Evolutionary conservation across 2,329 filamentous ascomycete genomes (phyloP).

Genomic region (Chalara sp.): DNA sequence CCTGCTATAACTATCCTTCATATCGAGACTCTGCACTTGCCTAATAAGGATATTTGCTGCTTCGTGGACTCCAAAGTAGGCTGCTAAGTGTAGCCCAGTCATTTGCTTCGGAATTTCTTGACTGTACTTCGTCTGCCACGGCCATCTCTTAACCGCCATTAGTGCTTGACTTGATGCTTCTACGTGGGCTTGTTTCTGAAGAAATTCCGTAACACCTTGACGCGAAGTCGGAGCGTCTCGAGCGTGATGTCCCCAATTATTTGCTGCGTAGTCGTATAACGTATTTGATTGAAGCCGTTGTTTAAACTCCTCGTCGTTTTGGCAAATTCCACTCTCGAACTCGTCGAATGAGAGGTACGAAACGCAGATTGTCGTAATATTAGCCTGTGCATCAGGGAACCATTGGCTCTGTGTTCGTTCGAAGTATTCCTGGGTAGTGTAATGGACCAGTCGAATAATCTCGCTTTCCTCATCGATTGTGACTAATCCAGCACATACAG

Average conservation of each 20-base stretch:
- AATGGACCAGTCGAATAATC: slow-evolving; percentile 22
- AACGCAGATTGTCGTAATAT: slow-evolving; percentile 17
- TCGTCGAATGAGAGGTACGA: slow-evolving; percentile 23
- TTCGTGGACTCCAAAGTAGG: too few relatives aligned
- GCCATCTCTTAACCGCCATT: not conserved
- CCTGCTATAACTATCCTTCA: too few relatives aligned
- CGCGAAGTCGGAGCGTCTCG: too few relatives aligned
- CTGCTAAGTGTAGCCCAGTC: too few relatives aligned
- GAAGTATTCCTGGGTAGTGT: slow-evolving; percentile 25
- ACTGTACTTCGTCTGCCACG: too few relatives aligned
- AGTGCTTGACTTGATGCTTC: too few relatives aligned
- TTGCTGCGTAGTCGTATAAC: not conserved
- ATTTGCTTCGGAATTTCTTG: too few relatives aligned
- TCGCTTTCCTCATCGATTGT: slow-evolving; percentile 18
- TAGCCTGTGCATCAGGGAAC: slow-evolving; percentile 12
- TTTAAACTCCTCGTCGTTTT: slow-evolving; percentile 14
- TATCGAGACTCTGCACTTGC: too few relatives aligned
- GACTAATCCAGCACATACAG: slow-evolving; percentile 19
- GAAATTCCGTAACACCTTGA: slow-evolving; percentile 4
- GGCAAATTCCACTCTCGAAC: slow-evolving; percentile 18
- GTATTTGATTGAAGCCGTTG: slow-evolving; percentile 1
- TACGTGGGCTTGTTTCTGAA: too few relatives aligned
- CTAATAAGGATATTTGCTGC: too few relatives aligned
- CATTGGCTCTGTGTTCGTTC: slow-evolving; percentile 2
- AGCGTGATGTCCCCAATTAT: not conserved